Percentiles rank a stretch among this genome's conserved stretches.
Evolutionary conservation across 108 stramenopile species (phyloP).

Genomic region (Tribonema minus): DNA sequence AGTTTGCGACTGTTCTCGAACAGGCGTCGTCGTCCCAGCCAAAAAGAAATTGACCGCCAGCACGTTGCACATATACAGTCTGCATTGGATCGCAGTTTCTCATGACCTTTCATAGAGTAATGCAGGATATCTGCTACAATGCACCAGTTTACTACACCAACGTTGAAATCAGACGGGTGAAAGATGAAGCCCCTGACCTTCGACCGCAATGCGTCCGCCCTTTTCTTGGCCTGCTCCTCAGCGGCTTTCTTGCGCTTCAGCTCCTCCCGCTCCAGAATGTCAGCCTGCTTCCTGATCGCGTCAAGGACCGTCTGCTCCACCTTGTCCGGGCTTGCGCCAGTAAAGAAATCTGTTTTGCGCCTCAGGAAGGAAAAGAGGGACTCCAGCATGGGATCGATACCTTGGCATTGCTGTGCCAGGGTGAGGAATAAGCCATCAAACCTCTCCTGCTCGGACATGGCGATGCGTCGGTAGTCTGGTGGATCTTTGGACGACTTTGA

Average conservation of each 20-base stretch:
- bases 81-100: too few relatives aligned
- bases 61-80: too few relatives aligned
- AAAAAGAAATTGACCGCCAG: too few relatives aligned
- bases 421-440: slow-evolving; percentile 95
- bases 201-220: slow-evolving; percentile 6
- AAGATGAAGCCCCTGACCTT: too few relatives aligned
- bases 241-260: slow-evolving; percentile 11
- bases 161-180: too few relatives aligned
- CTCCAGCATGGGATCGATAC: slow-evolving; percentile 96
- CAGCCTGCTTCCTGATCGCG: slow-evolving; percentile 9
- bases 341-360: slow-evolving; percentile 98
- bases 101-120: too few relatives aligned
- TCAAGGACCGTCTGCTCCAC: not conserved
- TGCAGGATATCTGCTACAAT: too few relatives aligned
- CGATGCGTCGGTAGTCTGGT: too few relatives aligned
- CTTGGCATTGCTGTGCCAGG: slow-evolving; percentile 78
- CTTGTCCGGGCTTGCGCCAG: slow-evolving; percentile 47
- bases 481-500: too few relatives aligned
- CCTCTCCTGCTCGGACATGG: slow-evolving; percentile 77
- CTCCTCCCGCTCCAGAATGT: slow-evolving; percentile 22
- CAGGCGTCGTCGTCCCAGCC: too few relatives aligned
- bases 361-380: slow-evolving; percentile 91
- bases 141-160: too few relatives aligned
- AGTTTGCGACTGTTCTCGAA: too few relatives aligned
- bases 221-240: slow-evolving; percentile 37